Conservation (phyloP, 2,329 filamentous ascomycete genomes). For the Aspergillus ochraceus region DNA sequence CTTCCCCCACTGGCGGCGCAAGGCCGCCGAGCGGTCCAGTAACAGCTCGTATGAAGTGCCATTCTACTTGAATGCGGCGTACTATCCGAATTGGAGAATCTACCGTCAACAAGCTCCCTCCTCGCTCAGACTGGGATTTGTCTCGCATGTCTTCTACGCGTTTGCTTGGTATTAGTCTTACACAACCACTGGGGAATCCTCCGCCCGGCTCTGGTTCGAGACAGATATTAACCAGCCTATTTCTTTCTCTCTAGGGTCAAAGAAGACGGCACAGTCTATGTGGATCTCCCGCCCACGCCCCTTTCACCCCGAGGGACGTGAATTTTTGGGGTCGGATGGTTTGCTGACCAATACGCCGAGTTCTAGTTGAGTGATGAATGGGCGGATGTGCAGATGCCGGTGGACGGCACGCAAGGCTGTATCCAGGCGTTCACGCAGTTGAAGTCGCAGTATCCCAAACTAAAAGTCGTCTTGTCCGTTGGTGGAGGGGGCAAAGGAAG, state of each 20-base stretch:
- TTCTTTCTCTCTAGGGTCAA: constrained; percentile 55
- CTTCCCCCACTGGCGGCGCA: constrained; percentile 27
- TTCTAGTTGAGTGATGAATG: constrained; percentile 73
- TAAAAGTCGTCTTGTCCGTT: constrained; percentile 76
- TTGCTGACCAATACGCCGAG: constrained; percentile 2
- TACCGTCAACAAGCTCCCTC: constrained; percentile 73
- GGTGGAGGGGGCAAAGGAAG: constrained; percentile 66
- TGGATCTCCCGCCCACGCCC: constrained; percentile 47
- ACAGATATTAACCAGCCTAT: constrained; percentile 25
- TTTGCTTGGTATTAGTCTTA: constrained; percentile 61
- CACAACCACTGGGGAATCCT: constrained; percentile 16
- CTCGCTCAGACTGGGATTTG: constrained; percentile 70
- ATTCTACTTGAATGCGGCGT: constrained; percentile 67
- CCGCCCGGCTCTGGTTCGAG: not conserved
- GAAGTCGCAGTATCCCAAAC: constrained; percentile 67
- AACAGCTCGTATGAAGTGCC: constrained; percentile 36
- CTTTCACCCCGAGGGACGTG: not conserved
- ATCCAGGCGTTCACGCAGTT: constrained; percentile 71
- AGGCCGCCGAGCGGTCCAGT: constrained; percentile 25
- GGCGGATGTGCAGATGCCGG: constrained; percentile 70
- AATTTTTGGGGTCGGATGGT: constrained; percentile 23
- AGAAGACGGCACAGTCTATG: constrained; percentile 71
- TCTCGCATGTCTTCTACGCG: constrained; percentile 81
- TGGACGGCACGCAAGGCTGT: constrained; percentile 70
- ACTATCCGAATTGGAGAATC: constrained; percentile 78